These are phyloP conservation scores for Ophiostoma sp. DNA, from an alignment of 2,329 filamentous ascomycete species.

Conservation along the genomic window DNA sequence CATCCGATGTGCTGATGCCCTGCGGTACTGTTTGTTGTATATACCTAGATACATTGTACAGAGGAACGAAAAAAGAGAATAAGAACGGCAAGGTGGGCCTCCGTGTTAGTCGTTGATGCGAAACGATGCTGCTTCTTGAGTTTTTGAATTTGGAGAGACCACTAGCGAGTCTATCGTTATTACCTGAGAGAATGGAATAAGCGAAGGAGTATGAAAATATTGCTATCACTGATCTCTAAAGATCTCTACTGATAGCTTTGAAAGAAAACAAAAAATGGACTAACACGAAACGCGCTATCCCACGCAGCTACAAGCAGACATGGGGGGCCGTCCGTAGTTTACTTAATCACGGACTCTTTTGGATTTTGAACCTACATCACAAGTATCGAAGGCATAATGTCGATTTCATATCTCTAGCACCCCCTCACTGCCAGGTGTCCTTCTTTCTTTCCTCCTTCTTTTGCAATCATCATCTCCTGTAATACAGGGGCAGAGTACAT, in stretches of 20 bases:
- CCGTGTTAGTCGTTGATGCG: background rate
- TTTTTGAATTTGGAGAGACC: background rate
- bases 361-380: too few relatives aligned
- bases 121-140: background rate
- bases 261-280: background rate
- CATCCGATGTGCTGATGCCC: background rate
- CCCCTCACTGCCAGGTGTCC: background rate
- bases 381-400: background rate
- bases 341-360: background rate
- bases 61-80: background rate
- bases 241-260: too few relatives aligned
- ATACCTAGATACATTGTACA: too few relatives aligned
- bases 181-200: background rate
- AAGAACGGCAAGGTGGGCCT: conserved; percentile 4
- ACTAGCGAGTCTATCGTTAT: background rate
- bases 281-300: conserved; percentile 2
- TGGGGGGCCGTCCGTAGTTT: background rate
- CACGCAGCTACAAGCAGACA: background rate
- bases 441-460: background rate
- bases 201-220: background rate
- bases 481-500: background rate
- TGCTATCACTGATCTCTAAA: too few relatives aligned
- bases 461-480: background rate
- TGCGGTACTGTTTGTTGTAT: background rate
- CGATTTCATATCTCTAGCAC: background rate